A percentile compares a stretch with the other conserved stretches of the same genome.
Evolutionary conservation across 768 basidiomycete species (phyloP).

Genomic region (Lactifluus subvellereus): DNA sequence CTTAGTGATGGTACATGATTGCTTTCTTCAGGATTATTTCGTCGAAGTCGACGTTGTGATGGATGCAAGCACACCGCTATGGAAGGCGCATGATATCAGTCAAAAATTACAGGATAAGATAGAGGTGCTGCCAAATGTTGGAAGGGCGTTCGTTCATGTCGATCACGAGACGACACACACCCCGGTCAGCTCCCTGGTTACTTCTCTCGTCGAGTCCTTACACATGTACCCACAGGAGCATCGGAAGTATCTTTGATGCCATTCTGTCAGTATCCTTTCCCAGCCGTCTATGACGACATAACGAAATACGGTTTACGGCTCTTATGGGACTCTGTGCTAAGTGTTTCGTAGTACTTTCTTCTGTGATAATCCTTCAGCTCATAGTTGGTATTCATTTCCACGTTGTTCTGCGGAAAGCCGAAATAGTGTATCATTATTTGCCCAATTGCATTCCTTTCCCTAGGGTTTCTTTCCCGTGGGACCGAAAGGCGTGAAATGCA

Average conservation of each 20-base stretch:
- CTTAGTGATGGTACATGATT: constrained; percentile 3
- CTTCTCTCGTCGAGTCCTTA: constrained; percentile 3
- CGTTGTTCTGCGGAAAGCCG: background rate
- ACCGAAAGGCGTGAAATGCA: background rate
- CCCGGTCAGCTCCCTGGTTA: constrained; percentile 39
- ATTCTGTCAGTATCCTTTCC: background rate
- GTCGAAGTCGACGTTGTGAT: constrained; percentile 96
- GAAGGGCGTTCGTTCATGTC: constrained; percentile 90
- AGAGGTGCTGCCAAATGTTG: constrained; percentile 84
- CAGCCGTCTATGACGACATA: background rate
- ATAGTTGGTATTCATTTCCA: background rate
- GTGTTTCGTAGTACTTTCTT: background rate
- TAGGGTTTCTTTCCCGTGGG: background rate
- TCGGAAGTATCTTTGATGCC: constrained; percentile 33
- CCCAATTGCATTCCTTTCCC: background rate
- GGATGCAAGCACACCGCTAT: constrained; percentile 80
- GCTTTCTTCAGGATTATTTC: constrained; percentile 61
- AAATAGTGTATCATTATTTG: background rate
- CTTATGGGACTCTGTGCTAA: background rate
- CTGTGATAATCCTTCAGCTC: background rate
- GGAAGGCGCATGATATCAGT: constrained; percentile 82
- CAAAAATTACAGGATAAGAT: constrained; percentile 85
- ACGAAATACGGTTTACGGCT: background rate
- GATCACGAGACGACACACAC: constrained; percentile 89
- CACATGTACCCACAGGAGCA: constrained; percentile 35